Evolutionary conservation across 169 alveolate species (phyloP).

Genomic region (Cryptosporidium xiaoi): DNA sequence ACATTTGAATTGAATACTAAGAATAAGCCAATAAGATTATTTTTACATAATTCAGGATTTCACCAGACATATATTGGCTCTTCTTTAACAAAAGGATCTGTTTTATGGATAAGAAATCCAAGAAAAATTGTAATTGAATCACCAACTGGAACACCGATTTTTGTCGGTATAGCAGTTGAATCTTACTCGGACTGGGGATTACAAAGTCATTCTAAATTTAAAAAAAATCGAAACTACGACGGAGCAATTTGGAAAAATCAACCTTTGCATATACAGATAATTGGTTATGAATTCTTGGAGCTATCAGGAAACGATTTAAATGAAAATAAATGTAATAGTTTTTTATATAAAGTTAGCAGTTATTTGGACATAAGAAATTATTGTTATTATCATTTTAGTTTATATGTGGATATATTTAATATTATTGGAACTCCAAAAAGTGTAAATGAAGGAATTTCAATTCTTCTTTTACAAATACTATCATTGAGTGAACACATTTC

Average conservation of each 20-base stretch:
- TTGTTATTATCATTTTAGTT: conserved; percentile 47
- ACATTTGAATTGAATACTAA: conserved; percentile 18
- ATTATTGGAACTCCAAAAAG: conserved; percentile 2
- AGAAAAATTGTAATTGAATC: conserved; percentile 4
- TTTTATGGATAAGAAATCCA: conserved; percentile 55
- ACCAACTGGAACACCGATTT: not conserved
- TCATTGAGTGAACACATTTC: not conserved
- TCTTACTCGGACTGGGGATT: conserved; percentile 56
- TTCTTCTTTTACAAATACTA: conserved; percentile 12
- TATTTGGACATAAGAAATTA: conserved; percentile 53
- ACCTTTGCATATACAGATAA: conserved; percentile 37
- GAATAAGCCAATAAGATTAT: conserved; percentile 17
- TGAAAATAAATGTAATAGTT: not conserved
- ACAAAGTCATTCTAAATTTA: conserved; percentile 38
- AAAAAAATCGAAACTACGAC: not conserved
- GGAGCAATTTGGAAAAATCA: conserved; percentile 18
- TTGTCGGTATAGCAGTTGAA: conserved; percentile 32
- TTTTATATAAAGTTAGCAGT: not conserved
- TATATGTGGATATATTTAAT: conserved; percentile 67
- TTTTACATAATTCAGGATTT: conserved; percentile 25
- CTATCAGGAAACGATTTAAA: not conserved
- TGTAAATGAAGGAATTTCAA: conserved; percentile 14
- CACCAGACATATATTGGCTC: conserved; percentile 45
- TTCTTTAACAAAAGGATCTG: conserved; percentile 53
- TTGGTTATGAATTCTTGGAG: conserved; percentile 61